These are phyloP conservation scores for Wickerhamomyces silvicola DNA, from an alignment of 805 yeast genomes.

Conservation along the genomic window DNA sequence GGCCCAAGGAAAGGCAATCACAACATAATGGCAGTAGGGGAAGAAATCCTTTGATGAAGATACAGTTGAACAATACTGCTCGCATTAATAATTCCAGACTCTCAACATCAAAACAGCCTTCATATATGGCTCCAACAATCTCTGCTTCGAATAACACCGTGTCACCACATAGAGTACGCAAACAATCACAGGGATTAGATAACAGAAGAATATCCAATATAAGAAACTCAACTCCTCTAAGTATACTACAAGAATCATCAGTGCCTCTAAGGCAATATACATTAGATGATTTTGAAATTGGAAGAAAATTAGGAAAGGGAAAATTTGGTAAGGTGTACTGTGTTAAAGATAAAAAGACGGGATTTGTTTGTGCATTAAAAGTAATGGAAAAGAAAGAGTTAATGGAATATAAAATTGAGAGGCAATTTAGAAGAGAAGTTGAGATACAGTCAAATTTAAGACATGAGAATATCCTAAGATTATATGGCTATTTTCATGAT, in stretches of 20 bases:
- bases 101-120: conserved; percentile 14
- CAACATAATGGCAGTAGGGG: conserved; percentile 2
- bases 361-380: conserved; percentile 83
- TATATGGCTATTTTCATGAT: conserved; percentile 85
- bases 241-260: conserved; percentile 18
- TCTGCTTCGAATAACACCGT: conserved; percentile 18
- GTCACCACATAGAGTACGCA: conserved; percentile 18
- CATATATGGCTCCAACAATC: conserved; percentile 25
- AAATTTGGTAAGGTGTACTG: conserved; percentile 91
- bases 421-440: conserved; percentile 83
- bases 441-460: conserved; percentile 78
- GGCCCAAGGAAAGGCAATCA: conserved; percentile 4
- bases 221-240: conserved; percentile 17
- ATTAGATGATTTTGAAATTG: conserved; percentile 74
- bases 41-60: conserved; percentile 22
- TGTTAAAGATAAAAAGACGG: conserved; percentile 67
- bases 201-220: conserved; percentile 4
- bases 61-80: conserved; percentile 14
- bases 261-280: conserved; percentile 29
- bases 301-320: conserved; percentile 85
- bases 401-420: conserved; percentile 66
- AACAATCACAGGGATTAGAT: conserved; percentile 3
- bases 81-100: conserved; percentile 8
- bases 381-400: conserved; percentile 85
- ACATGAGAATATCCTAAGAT: conserved; percentile 74